These are phyloP conservation scores for Saccharum spontaneum DNA, from an alignment of 176 grass and related monocot species.

Conservation along the genomic window DNA sequence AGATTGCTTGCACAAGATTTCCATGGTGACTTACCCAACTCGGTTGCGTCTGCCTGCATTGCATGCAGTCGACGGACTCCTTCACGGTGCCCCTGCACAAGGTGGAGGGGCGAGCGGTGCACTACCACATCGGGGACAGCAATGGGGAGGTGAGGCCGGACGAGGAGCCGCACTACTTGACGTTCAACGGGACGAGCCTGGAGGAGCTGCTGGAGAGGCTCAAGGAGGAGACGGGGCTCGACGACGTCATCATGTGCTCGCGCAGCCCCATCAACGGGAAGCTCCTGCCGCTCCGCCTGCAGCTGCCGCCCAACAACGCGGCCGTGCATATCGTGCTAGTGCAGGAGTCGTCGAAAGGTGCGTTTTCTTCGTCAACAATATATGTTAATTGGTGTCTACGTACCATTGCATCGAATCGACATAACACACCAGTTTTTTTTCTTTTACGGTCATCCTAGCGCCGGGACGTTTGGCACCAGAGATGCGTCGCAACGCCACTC, in stretches of 20 bases:
- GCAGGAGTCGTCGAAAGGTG: conserved; percentile 54
- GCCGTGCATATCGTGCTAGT: conserved; percentile 68
- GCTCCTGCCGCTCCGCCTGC: conserved; percentile 62
- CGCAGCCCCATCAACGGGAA: conserved; percentile 54
- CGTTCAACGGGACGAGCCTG: conserved; percentile 63
- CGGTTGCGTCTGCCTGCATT: no score
- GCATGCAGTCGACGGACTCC: conserved; percentile 36
- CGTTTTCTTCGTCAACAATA: no score
- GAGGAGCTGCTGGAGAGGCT: conserved; percentile 61
- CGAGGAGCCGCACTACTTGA: conserved; percentile 36
- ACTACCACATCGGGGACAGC: conserved; percentile 59
- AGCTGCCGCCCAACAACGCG: conserved; percentile 71
- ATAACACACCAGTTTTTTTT: no score
- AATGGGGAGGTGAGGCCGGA: conserved; percentile 37
- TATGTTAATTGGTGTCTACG: no score
- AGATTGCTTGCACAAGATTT: not conserved
- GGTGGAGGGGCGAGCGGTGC: conserved; percentile 61
- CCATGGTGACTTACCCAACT: not conserved
- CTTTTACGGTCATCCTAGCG: no score
- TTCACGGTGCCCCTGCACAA: conserved; percentile 50
- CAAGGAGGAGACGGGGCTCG: conserved; percentile 51
- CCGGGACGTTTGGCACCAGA: no score
- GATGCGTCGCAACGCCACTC: no score
- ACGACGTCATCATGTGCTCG: conserved; percentile 59
- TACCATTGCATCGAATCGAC: no score